Evolutionary conservation across 805 yeast species (phyloP), one percentile per base, ranked within the genome.

Genomic region (Clavispora asparagi): DNA sequence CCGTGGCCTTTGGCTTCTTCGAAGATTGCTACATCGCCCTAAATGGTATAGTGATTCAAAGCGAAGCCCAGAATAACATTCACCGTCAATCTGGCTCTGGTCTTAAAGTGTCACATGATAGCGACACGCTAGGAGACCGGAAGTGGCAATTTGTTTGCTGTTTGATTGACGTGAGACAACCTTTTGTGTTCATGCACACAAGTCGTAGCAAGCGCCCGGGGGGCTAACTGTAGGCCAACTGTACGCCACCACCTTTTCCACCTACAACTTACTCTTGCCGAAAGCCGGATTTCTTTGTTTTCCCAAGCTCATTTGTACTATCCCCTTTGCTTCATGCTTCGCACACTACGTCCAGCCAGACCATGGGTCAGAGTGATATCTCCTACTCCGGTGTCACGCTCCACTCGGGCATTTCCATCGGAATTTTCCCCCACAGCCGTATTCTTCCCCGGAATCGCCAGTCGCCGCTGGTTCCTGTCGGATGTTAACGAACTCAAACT

Each of bases 161-260:
- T 50, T 45, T 53, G 53, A 62, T 63, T 61, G 62, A 63, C 57
- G 54, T 65, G 70, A 56, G 51, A 65, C 70, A 67, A 51, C 16
- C 35, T 10, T 33, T 17, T 33, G 25, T 26, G 23, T 39, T 39
- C 31, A 16, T 37, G 39, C 39, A 37, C 29, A 27, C 41, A 39
- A 11, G 29, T 26, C 27, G 41, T 39, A 39, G 41, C 41, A 37
- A 37, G 19, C 40, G 13, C 12, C 28, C 19, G 25, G 13, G 19
- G 23, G 37, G 13, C 8, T 14, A 13, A 19, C 23, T 17, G 11
- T 13, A 35, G 17, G 35, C 11, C 35, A 11, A 12, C 27, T 11
- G 28, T 23, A 23, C 39, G 29, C 39, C 39, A 13, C 28, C 39
- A 37, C 25, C 37, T 11, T 14, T 5, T 8, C 25, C 39, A 3